Evolutionary conservation across 306 rosid species (phyloP), one percentile per base, ranked within the genome.

Genomic region (Sicyos edulis): DNA sequence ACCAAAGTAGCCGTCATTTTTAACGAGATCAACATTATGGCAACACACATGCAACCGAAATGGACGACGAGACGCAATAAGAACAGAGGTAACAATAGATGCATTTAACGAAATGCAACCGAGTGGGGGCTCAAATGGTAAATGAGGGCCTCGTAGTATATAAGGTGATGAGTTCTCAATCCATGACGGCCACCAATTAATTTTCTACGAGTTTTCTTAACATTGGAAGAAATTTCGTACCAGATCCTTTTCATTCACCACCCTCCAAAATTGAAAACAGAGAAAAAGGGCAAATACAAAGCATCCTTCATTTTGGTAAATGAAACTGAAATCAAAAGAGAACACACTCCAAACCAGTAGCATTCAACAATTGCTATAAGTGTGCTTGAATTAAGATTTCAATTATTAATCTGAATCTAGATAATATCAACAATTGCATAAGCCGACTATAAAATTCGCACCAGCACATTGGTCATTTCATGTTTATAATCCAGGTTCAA

Each of bases 71-170:
- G 97, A 92, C 5, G 96, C 92, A 4, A 92, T 75, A 65, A 92
- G 88, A 78, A 89, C 96, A 0, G 97, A 92, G 75, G 97, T 92
- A 9, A 92, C 95, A 45, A 92, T 79, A 19, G 97, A 92, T 72
- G 97, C 96, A 79, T 92, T 92, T 47, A 92, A 67, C 34, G 97
- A 92, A 75, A 92, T 84, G 82, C 92, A 86, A 75, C 92, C 88
- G 67, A 0, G 83, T n/a, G n/a, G n/a, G n/a, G n/a, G n/a, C n/a
- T n/a, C n/a, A n/a, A n/a, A n/a, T n/a, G n/a, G n/a, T n/a, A n/a
- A n/a, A n/a, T n/a, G n/a, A n/a, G n/a, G n/a, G n/a, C n/a, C n/a
- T n/a, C n/a, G n/a, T n/a, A n/a, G n/a, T n/a, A n/a, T n/a, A n/a
- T n/a, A n/a, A n/a, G n/a, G n/a, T n/a, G n/a, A n/a, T n/a, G 86